phyloP scores from a whole-genome alignment of 768 basidiomycete genomes.

The Thelephora ganbajun region DNA sequence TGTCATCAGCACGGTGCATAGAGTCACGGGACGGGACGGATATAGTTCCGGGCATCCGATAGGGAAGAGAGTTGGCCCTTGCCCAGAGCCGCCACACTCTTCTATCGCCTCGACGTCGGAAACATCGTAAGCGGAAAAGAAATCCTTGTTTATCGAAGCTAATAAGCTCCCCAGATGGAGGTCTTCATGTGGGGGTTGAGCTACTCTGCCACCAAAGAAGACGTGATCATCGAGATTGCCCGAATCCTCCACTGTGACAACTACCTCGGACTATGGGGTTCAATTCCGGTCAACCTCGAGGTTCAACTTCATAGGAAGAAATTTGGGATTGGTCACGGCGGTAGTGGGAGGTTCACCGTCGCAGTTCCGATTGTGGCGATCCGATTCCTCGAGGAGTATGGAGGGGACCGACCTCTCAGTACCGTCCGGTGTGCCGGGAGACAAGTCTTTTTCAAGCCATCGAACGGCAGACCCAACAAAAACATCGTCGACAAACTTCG shows the following conservation, averaged over 20 bases:
- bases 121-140: no score
- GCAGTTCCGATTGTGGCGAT: constrained; percentile 25
- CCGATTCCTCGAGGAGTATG: constrained; percentile 30
- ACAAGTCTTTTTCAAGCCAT: constrained; percentile 14
- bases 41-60: no score
- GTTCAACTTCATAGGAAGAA: constrained; percentile 30
- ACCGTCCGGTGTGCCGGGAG: constrained; percentile 19
- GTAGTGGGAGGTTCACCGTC: constrained; percentile 34
- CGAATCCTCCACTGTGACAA: constrained; percentile 25
- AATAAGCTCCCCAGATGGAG: constrained; percentile 16
- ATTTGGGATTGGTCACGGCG: constrained; percentile 20
- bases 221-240: constrained; percentile 23
- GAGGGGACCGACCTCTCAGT: constrained; percentile 10
- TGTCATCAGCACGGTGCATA: no score
- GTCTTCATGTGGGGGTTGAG: constrained; percentile 18
- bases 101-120: no score
- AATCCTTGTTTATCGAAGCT: no score
- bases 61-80: no score
- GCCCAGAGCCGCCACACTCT: no score
- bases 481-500: constrained; percentile 23
- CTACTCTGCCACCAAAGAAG: constrained; percentile 5
- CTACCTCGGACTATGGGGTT: neutral
- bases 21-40: no score
- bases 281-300: constrained; percentile 35
- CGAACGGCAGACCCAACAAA: constrained; percentile 4